Conservation (phyloP, 2,329 filamentous ascomycete species). For the Penicillium sumatraense region DNA sequence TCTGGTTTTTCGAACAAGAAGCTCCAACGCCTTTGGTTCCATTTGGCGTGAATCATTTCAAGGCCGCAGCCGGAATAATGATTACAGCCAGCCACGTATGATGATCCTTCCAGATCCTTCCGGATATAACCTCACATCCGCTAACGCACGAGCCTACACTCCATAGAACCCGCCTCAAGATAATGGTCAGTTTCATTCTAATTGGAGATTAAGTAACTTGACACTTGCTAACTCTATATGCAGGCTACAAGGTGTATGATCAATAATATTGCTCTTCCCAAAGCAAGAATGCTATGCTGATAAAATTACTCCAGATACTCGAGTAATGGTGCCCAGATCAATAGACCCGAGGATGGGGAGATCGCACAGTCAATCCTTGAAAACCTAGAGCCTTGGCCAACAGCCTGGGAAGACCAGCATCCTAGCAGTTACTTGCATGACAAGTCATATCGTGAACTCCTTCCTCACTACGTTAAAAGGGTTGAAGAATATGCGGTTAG, state of each 20-base stretch:
- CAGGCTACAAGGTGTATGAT: conserved; percentile 64
- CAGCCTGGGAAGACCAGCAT: conserved; percentile 54
- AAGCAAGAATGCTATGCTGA: conserved; percentile 21
- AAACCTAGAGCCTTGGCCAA: conserved; percentile 57
- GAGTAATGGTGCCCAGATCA: conserved; percentile 68
- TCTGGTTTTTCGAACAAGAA: conserved; percentile 62
- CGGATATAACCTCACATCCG: not conserved
- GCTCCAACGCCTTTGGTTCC: conserved; percentile 67
- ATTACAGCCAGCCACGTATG: conserved; percentile 65
- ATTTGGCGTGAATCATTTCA: conserved; percentile 60
- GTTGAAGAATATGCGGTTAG: conserved; percentile 40
- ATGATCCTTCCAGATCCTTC: conserved; percentile 21
- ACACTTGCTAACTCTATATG: conserved; percentile 15
- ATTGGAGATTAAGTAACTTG: not conserved
- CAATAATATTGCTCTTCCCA: not conserved
- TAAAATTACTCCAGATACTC: conserved; percentile 53
- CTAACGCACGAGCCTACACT: conserved; percentile 11
- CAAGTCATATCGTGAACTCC: conserved; percentile 33
- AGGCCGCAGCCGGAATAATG: conserved; percentile 66
- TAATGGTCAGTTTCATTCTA: conserved; percentile 50
- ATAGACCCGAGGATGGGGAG: conserved; percentile 63
- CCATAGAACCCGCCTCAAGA: conserved; percentile 62
- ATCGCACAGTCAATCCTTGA: conserved; percentile 62
- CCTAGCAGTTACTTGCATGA: conserved; percentile 36
- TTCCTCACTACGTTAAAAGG: conserved; percentile 34